These are phyloP conservation scores for Cryptosporidium meleagridis DNA, from an alignment of 169 alveolate species.

Conservation along the genomic window DNA sequence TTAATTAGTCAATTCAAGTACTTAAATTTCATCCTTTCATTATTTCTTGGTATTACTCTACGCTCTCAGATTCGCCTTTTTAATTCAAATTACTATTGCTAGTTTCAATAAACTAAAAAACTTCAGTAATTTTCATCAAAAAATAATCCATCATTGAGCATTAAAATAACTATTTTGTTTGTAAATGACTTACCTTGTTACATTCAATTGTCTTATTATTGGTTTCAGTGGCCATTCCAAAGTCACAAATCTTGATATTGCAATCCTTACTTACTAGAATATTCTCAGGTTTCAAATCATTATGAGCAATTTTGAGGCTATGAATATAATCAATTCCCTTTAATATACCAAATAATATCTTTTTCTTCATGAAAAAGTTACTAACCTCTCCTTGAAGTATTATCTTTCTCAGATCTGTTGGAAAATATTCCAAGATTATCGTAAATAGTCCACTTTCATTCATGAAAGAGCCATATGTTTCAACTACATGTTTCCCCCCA, in stretches of 20 bases:
- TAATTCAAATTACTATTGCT: constrained; percentile 4
- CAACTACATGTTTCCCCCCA: neutral
- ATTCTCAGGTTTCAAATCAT: constrained; percentile 64
- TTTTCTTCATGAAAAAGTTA: neutral
- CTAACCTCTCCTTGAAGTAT: neutral
- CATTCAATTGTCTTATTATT: neutral
- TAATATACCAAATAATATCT: constrained; percentile 4
- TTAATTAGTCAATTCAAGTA: neutral
- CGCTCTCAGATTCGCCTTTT: constrained; percentile 76
- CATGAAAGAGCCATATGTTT: constrained; percentile 1
- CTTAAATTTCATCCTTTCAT: neutral
- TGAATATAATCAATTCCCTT: constrained; percentile 38
- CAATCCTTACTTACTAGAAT: constrained; percentile 21
- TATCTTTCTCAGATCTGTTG: constrained; percentile 35
- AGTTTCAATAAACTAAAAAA: neutral
- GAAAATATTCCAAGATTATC: constrained; percentile 28
- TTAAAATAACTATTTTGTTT: neutral
- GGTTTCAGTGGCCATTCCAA: constrained; percentile 33
- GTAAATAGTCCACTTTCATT: constrained; percentile 13
- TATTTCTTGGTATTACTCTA: neutral
- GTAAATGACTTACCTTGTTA: constrained; percentile 18
- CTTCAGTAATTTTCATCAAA: neutral
- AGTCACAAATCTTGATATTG: constrained; percentile 58
- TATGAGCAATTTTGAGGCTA: constrained; percentile 6
- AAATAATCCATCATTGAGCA: constrained; percentile 36